Conservation (phyloP, 2,329 filamentous ascomycete genomes). For the Fusarium pseudoanthophilum region DNA sequence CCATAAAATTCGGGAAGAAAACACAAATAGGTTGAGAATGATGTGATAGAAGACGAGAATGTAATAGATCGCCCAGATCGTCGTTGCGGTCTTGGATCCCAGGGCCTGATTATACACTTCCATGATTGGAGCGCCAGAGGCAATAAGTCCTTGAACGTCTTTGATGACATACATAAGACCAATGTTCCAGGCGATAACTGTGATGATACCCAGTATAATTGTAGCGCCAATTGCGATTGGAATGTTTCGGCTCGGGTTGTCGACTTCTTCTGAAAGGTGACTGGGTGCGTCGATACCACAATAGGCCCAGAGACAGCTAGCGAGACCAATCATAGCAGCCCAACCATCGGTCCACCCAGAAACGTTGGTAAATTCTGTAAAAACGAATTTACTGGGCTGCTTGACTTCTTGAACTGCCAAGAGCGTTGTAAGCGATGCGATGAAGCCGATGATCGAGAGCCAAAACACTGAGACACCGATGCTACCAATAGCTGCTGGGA, state of each 20-base stretch:
- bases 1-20: not conserved
- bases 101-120: not conserved
- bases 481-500: rapidly evolving
- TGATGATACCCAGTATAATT: not conserved
- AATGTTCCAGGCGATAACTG: not conserved
- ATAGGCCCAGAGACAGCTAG: not conserved
- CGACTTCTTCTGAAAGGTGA: not conserved
- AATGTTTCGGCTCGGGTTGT: not conserved
- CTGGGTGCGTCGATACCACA: not conserved
- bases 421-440: not conserved
- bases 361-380: not conserved
- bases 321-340: not conserved
- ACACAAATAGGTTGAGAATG: not conserved
- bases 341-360: not conserved
- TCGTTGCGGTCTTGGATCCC: not conserved
- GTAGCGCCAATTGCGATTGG: not conserved
- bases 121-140: not conserved
- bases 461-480: not conserved
- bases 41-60: not conserved
- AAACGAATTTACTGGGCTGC: not conserved
- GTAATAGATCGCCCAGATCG: not conserved
- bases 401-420: rapidly evolving
- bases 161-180: not conserved
- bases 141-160: not conserved
- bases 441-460: not conserved